A percentile compares a stretch with the other conserved stretches of the same genome.
Conservation (phyloP, 495 filamentous ascomycete species). For the Hyaloscypha variabilis region DNA sequence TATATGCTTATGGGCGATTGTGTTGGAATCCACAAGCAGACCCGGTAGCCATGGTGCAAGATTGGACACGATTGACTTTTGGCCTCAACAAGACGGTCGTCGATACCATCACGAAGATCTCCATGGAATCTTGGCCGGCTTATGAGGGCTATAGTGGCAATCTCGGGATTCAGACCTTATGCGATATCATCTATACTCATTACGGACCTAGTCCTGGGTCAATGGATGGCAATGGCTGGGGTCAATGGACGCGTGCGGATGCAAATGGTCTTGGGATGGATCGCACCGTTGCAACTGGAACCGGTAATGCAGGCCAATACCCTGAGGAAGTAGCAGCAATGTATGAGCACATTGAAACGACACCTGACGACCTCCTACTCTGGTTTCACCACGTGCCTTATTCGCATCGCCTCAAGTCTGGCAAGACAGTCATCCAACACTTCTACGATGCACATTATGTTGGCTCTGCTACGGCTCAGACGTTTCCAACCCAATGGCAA, state of each 20-base stretch:
- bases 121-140: conserved; percentile 69
- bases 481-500: conserved; percentile 56
- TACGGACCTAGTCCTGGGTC: conserved; percentile 71
- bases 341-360: conserved; percentile 64
- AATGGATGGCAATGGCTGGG: too few species aligned
- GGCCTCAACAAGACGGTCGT: conserved; percentile 53
- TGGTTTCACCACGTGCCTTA: conserved; percentile 81
- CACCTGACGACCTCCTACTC: conserved; percentile 68
- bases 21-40: conserved; percentile 61
- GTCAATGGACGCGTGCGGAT: conserved; percentile 71
- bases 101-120: conserved; percentile 62
- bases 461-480: conserved; percentile 62
- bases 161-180: conserved; percentile 69
- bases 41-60: conserved; percentile 52
- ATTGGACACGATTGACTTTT: conserved; percentile 72
- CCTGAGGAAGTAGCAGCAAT: conserved; percentile 55
- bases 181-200: conserved; percentile 67
- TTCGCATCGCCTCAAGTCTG: conserved; percentile 62
- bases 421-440: conserved; percentile 74
- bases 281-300: conserved; percentile 67
- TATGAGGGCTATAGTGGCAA: conserved; percentile 76
- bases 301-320: conserved; percentile 67
- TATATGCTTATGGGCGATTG: conserved; percentile 69
- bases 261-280: conserved; percentile 67
- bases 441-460: conserved; percentile 74